phyloP scores from a whole-genome alignment of 108 stramenopile species.

The Cyclotella atomus region DNA sequence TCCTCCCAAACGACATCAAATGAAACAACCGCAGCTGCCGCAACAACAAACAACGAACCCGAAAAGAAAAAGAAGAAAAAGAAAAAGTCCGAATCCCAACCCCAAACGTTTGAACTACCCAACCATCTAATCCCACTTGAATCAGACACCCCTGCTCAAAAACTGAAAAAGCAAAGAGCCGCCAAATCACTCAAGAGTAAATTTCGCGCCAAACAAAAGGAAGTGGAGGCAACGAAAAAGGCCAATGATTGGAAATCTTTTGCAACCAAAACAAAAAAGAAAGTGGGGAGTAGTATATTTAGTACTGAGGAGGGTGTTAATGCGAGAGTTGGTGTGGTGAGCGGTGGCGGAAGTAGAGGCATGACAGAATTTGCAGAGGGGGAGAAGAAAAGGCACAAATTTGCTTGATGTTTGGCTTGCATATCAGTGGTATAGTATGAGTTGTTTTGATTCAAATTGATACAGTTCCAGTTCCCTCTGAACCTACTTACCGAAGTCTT shows the following conservation, averaged over 20 bases:
- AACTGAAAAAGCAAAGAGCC: slow-evolving; percentile 67
- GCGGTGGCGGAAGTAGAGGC: slow-evolving; percentile 57
- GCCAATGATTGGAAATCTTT: slow-evolving; percentile 86
- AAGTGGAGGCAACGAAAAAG: slow-evolving; percentile 67
- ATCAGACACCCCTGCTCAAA: slow-evolving; percentile 72
- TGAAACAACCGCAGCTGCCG: slow-evolving; percentile 3
- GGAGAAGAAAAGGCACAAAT: slow-evolving; percentile 72
- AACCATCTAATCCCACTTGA: slow-evolving; percentile 70
- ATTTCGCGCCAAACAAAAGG: slow-evolving; percentile 68
- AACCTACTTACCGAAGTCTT: too few relatives aligned
- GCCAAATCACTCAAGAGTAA: slow-evolving; percentile 82
- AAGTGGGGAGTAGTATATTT: slow-evolving; percentile 64
- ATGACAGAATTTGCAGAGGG: slow-evolving; percentile 60
- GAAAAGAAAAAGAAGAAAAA: slow-evolving; percentile 56
- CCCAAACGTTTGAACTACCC: slow-evolving; percentile 68
- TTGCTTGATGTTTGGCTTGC: too few relatives aligned
- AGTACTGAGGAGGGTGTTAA: slow-evolving; percentile 71
- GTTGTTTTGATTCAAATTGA: too few relatives aligned
- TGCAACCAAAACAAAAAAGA: slow-evolving; percentile 53
- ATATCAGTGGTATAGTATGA: too few relatives aligned
- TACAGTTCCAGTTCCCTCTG: too few relatives aligned
- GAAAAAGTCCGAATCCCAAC: slow-evolving; percentile 27
- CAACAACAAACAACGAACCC: slow-evolving; percentile 8
- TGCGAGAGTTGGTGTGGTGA: slow-evolving; percentile 78
- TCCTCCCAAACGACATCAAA: slow-evolving; percentile 14